Evolutionary conservation across 345 rosid genomes (phyloP), one percentile per base, ranked within the genome.

Genomic region (Limnanthes douglasii): DNA sequence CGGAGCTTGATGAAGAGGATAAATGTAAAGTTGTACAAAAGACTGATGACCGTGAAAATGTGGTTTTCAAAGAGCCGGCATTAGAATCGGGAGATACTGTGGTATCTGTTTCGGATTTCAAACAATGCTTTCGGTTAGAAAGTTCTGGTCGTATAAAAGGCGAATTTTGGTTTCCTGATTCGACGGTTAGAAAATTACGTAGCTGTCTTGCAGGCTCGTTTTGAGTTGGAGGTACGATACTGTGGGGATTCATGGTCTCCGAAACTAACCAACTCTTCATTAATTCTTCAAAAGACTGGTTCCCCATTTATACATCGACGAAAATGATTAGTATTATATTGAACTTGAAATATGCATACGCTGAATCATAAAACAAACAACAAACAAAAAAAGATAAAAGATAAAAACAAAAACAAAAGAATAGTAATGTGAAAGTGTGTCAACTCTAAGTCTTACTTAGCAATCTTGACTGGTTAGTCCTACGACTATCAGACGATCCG

Each of bases 1-100:
- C 82, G 15, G 85, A 62, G 48, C 57, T 55, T 11, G 79, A 73
- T n/a, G 96, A 76, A 6, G 96, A 80, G 36, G 96, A 85, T 22
- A 46, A 46, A 59, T 73, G 72, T 41, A 85, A 71, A 59, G 57
- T 69, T 18, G 96, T 80, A 37, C 96, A 85, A 65, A 80, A 85
- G 11, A 61, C 58, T n/a, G 96, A 80, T 38, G 94, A 70, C 6
- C 76, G 62, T 13, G 86, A 75, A 38, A 64, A 77, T 20, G 76
- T 36, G 30, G 62, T 50, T 49, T 41, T 74, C 24, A 39, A 37
- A 56, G 48, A 48, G 10, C 11, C 57, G 18, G 29, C 32, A 41
- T 46, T 66, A 28, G 68, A 64, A 59, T 62, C 51, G 12, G 55
- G 51, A 37, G 72, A 55, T 22, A 53, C 39, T 31, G 66, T 57